Conservation (phyloP, 1,139 yeast genomes). For the Candida albicans region DNA sequence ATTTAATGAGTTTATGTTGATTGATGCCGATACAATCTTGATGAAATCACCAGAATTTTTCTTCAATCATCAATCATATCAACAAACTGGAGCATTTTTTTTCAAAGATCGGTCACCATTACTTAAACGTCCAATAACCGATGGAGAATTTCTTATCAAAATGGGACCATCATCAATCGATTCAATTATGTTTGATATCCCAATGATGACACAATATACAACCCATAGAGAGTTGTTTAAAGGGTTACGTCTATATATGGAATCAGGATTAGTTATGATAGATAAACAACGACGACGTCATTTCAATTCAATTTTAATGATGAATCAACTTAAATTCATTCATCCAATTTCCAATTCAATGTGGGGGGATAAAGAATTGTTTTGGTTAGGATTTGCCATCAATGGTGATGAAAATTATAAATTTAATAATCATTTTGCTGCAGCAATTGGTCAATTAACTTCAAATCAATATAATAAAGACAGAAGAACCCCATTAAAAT, state of each 20-base stretch:
- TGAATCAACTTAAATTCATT: slow-evolving; percentile 43
- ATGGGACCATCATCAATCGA: slow-evolving; percentile 45
- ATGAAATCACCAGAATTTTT: slow-evolving; percentile 36
- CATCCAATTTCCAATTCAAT: slow-evolving; percentile 39
- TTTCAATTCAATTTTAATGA: slow-evolving; percentile 42
- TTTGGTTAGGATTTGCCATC: slow-evolving; percentile 59
- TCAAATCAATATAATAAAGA: slow-evolving; percentile 26
- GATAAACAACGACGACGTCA: slow-evolving; percentile 36
- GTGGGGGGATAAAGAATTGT: slow-evolving; percentile 66
- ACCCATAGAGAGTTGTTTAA: slow-evolving; percentile 30
- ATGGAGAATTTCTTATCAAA: slow-evolving; percentile 33
- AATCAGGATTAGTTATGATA: slow-evolving; percentile 51
- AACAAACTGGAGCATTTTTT: slow-evolving; percentile 42
- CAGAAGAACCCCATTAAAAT: slow-evolving; percentile 21
- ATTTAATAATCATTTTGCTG: slow-evolving; percentile 51
- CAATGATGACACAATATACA: slow-evolving; percentile 33
- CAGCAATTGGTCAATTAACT: slow-evolving; percentile 51
- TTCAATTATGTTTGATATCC: slow-evolving; percentile 29
- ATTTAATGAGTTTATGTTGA: slow-evolving; percentile 47
- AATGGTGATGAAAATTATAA: slow-evolving; percentile 54
- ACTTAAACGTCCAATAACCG: slow-evolving; percentile 30
- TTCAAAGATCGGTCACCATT: slow-evolving; percentile 49
- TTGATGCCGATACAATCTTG: slow-evolving; percentile 54
- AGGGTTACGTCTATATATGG: slow-evolving; percentile 46
- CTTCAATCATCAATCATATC: slow-evolving; percentile 38